Conservation (phyloP, 2,329 filamentous ascomycete genomes). For the Mycosphaerella sp. region DNA sequence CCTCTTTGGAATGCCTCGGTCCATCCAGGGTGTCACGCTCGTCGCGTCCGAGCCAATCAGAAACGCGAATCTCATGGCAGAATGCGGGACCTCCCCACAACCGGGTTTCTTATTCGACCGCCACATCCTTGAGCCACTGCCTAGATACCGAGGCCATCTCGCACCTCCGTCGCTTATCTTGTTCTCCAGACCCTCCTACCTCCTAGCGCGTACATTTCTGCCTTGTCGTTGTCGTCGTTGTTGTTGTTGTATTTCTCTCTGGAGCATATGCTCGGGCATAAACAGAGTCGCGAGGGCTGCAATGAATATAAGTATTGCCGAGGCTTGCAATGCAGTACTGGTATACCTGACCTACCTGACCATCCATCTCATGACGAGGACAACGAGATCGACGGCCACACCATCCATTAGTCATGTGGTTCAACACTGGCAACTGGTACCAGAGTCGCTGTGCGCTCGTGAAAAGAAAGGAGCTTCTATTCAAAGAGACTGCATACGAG, state of each 20-base stretch:
- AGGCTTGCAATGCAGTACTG: too few relatives aligned
- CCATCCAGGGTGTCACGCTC: background rate
- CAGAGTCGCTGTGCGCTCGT: too few relatives aligned
- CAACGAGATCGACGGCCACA: too few relatives aligned
- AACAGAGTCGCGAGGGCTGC: too few relatives aligned
- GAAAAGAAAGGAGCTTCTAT: too few relatives aligned
- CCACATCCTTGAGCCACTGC: background rate
- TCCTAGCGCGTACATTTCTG: background rate
- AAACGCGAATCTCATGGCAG: background rate
- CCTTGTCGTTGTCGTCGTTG: background rate
- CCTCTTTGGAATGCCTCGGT: conserved; percentile 5
- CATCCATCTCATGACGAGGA: too few relatives aligned
- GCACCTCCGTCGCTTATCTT: background rate
- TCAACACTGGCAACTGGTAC: too few relatives aligned
- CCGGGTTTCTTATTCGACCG: background rate
- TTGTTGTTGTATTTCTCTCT: too few relatives aligned
- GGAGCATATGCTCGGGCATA: too few relatives aligned
- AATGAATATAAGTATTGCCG: too few relatives aligned
- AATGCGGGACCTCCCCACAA: background rate
- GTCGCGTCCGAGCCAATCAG: background rate
- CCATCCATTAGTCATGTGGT: too few relatives aligned
- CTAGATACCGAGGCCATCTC: conserved; percentile 2
- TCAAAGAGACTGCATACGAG: background rate
- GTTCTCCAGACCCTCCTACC: background rate
- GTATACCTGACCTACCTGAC: too few relatives aligned